phyloP scores from a whole-genome alignment of 75 land plant genomes.

The Cunninghamia lanceolata region DNA sequence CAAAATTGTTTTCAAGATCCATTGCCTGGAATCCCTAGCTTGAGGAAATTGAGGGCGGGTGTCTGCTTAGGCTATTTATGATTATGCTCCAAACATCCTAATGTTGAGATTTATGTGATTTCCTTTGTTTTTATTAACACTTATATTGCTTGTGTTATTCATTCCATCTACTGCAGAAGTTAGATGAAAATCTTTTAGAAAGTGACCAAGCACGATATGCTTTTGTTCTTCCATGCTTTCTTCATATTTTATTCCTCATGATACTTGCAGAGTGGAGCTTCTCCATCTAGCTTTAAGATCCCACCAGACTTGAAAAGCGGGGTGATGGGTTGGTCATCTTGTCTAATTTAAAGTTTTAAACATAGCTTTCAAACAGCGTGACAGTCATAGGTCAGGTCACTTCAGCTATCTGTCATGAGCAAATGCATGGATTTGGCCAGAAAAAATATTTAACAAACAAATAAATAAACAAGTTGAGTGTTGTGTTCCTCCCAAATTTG shows the following conservation, averaged over 20 bases:
- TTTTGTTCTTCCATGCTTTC: background rate
- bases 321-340: background rate
- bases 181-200: background rate
- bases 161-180: background rate
- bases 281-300: background rate
- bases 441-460: no score
- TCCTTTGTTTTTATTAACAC: background rate
- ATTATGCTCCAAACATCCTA: background rate
- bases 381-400: background rate
- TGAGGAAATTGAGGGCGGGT: background rate
- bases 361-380: background rate
- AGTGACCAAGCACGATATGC: background rate
- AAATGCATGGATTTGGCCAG: no score
- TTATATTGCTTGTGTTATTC: background rate
- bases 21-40: background rate
- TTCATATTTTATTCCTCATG: background rate
- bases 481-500: background rate
- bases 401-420: background rate
- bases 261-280: background rate
- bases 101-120: background rate
- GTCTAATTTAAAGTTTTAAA: background rate
- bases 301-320: background rate
- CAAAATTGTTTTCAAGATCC: background rate
- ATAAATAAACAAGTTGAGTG: no score
- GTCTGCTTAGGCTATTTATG: background rate